These are phyloP conservation scores for Mesembryanthemum crystallinum DNA, from an alignment of 148 eudicot species.

Conservation along the genomic window DNA sequence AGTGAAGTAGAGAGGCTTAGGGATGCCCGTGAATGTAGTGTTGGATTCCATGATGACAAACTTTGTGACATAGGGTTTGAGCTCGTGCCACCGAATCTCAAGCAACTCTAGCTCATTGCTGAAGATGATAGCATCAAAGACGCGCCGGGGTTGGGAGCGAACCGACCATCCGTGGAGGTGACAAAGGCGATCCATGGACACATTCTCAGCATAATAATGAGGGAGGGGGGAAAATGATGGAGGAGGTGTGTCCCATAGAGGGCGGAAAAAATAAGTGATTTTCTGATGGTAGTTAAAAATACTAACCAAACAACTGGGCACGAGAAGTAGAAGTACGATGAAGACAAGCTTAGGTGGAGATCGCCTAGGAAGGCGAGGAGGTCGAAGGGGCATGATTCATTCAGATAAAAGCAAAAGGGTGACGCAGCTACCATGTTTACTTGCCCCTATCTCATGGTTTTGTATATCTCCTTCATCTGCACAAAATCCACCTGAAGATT, in stretches of 20 bases:
- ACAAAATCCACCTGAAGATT: not conserved
- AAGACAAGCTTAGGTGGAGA: slow-evolving; percentile 37
- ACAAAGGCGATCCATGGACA: slow-evolving; percentile 69
- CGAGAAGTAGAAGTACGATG: slow-evolving; percentile 42
- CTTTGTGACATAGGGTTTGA: slow-evolving; percentile 66
- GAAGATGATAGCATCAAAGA: slow-evolving; percentile 77
- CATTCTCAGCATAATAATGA: slow-evolving; percentile 84
- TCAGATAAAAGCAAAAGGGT: slow-evolving; percentile 19
- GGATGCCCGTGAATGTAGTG: slow-evolving; percentile 82
- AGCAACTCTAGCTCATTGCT: slow-evolving; percentile 85
- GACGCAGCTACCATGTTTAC: slow-evolving; percentile 21
- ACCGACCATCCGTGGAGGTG: slow-evolving; percentile 79
- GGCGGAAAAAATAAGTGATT: slow-evolving; percentile 75
- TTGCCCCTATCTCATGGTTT: slow-evolving; percentile 10
- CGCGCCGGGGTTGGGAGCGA: slow-evolving; percentile 64
- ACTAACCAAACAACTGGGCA: slow-evolving; percentile 41
- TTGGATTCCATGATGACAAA: slow-evolving; percentile 75
- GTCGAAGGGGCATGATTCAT: slow-evolving; percentile 52
- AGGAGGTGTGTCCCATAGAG: slow-evolving; percentile 85
- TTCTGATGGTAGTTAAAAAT: slow-evolving; percentile 46
- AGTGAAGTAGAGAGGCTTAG: slow-evolving; percentile 67
- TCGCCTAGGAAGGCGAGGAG: slow-evolving; percentile 42
- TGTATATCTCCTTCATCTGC: slow-evolving; percentile 8
- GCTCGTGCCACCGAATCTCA: slow-evolving; percentile 82
- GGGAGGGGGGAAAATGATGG: slow-evolving; percentile 54